Conservation (phyloP, 148 eudicot species). For the Mesembryanthemum crystallinum region DNA sequence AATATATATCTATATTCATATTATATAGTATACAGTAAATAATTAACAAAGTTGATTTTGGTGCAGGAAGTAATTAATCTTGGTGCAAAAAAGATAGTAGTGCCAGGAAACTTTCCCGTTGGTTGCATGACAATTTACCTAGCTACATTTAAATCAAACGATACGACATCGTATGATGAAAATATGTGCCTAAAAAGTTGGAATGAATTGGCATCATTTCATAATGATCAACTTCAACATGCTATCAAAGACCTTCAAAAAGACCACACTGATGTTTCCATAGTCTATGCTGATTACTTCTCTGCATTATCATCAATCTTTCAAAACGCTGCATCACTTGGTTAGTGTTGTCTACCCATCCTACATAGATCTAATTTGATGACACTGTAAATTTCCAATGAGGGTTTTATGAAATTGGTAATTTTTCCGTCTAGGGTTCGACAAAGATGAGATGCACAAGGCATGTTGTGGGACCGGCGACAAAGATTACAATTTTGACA, state of each 20-base stretch:
- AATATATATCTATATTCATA: too few relatives aligned
- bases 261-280: slow-evolving; percentile 22
- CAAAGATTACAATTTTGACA: background rate
- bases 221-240: slow-evolving; percentile 23
- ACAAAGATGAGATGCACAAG: slow-evolving; percentile 2
- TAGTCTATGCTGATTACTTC: slow-evolving; percentile 30
- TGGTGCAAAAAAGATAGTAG: slow-evolving; percentile 31
- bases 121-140: slow-evolving; percentile 35
- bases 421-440: slow-evolving; percentile 15
- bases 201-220: slow-evolving; percentile 21
- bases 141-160: slow-evolving; percentile 10
- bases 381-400: too few relatives aligned
- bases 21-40: background rate
- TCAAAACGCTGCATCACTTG: slow-evolving; percentile 18
- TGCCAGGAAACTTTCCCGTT: slow-evolving; percentile 40
- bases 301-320: slow-evolving; percentile 25
- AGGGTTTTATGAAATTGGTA: too few relatives aligned
- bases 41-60: too few relatives aligned
- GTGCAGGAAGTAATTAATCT: slow-evolving; percentile 37
- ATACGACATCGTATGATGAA: slow-evolving; percentile 26
- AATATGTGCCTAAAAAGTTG: slow-evolving; percentile 29
- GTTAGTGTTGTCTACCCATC: too few relatives aligned
- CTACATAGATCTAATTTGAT: too few relatives aligned
- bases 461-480: slow-evolving; percentile 12
- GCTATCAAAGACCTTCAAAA: slow-evolving; percentile 23